Evolutionary conservation across 2,329 filamentous ascomycete species (phyloP).

Genomic region (Bipolaris cookei): DNA sequence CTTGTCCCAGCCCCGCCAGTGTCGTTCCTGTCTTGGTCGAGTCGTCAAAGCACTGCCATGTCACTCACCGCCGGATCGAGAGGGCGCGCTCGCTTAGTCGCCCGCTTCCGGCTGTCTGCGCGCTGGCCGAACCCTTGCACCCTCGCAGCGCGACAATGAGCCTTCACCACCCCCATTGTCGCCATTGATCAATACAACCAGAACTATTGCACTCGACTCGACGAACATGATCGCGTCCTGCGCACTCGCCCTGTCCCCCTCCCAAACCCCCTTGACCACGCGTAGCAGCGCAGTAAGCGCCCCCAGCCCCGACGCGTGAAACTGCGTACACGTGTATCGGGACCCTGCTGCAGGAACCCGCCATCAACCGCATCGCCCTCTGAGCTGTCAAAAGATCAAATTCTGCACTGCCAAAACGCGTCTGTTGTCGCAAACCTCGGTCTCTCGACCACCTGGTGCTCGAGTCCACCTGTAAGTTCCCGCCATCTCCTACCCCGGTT

Average conservation of each 20-base stretch:
- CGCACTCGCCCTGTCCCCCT: constrained; percentile 14
- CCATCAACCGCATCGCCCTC: constrained; percentile 19
- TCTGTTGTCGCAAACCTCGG: not conserved
- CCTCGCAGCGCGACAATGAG: constrained; percentile 26
- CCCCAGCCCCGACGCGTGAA: constrained; percentile 35
- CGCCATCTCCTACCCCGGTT: constrained; percentile 14
- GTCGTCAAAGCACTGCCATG: constrained; percentile 21
- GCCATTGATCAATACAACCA: constrained; percentile 17
- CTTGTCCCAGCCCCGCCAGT: not conserved
- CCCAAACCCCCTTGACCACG: constrained; percentile 11
- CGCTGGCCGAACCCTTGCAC: constrained; percentile 21
- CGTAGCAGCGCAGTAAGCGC: constrained; percentile 18
- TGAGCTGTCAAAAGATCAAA: constrained; percentile 16
- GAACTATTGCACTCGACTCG: constrained; percentile 3
- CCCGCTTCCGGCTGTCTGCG: constrained; percentile 22
- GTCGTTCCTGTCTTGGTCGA: not conserved
- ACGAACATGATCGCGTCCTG: constrained; percentile 29
- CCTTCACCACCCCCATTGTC: constrained; percentile 21
- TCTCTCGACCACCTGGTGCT: constrained; percentile 1
- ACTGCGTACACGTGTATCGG: constrained; percentile 35
- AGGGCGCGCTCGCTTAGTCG: constrained; percentile 15
- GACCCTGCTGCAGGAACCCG: constrained; percentile 20
- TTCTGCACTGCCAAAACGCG: constrained; percentile 8
- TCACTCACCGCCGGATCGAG: constrained; percentile 21
- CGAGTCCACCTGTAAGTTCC: constrained; percentile 17